Conservation (phyloP, 352 stramenopile genomes). For the Lagenidium sp. region DNA sequence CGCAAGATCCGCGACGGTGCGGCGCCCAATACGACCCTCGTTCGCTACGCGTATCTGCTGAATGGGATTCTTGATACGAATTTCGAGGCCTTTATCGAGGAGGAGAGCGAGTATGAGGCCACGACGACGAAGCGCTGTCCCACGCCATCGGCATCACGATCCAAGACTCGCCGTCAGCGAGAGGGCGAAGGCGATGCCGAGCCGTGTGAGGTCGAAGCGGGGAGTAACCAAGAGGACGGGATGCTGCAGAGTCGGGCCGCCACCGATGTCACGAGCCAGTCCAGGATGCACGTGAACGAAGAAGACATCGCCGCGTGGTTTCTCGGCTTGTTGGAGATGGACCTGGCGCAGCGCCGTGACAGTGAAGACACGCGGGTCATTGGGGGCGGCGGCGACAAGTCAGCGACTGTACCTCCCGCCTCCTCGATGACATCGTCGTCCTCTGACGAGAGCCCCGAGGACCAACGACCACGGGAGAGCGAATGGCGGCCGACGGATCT, state of each 20-base stretch:
- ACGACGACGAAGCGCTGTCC: not conserved
- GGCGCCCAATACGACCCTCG: conserved; percentile 56
- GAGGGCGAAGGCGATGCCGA: conserved; percentile 1
- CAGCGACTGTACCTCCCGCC: too few species aligned
- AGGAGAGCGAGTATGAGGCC: conserved; percentile 2
- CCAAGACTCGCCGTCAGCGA: conserved; percentile 4
- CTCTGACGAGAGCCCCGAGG: conserved; percentile 5
- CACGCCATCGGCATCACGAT: too few species aligned
- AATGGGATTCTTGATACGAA: conserved; percentile 63
- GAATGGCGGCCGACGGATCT: conserved; percentile 56
- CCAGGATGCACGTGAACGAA: conserved; percentile 36
- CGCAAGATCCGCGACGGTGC: conserved; percentile 56
- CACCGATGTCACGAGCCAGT: conserved; percentile 11
- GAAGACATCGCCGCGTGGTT: conserved; percentile 68
- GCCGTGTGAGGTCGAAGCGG: not conserved
- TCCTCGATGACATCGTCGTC: conserved; percentile 1
- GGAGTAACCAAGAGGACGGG: conserved; percentile 8
- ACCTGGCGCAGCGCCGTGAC: conserved; percentile 25
- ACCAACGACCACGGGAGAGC: conserved; percentile 27
- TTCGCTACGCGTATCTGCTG: conserved; percentile 45
- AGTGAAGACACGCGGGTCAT: conserved; percentile 19
- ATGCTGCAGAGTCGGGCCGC: not conserved
- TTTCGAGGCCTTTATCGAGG: conserved; percentile 40
- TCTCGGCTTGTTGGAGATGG: conserved; percentile 48
- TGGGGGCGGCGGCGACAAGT: too few species aligned